These are phyloP conservation scores for Crotalaria pallida DNA, from an alignment of 306 rosid genomes.

Conservation along the genomic window DNA sequence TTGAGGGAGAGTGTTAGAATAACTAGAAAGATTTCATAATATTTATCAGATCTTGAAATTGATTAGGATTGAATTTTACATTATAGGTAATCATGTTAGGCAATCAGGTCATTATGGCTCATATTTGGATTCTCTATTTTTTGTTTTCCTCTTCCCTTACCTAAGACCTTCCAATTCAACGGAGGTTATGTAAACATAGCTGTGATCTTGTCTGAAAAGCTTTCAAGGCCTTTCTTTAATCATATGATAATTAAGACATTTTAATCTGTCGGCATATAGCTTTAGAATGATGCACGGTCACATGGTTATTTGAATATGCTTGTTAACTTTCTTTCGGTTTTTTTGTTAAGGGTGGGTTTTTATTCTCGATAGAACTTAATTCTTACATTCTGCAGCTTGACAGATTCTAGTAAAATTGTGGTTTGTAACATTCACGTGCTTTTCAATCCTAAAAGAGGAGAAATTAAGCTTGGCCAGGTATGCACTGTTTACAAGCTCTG, in stretches of 20 bases:
- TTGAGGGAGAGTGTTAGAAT: too few species aligned
- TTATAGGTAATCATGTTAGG: too few species aligned
- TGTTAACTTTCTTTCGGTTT: background rate
- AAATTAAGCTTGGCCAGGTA: slow-evolving; percentile 97
- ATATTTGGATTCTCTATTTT: too few species aligned
- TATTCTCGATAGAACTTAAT: slow-evolving; percentile 16
- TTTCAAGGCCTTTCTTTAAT: background rate
- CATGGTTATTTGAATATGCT: background rate
- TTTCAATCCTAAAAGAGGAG: slow-evolving; percentile 89
- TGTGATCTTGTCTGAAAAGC: background rate
- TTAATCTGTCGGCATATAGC: background rate
- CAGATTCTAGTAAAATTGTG: slow-evolving; percentile 57
- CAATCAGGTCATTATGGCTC: too few species aligned
- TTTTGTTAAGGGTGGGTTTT: background rate
- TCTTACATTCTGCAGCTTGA: slow-evolving; percentile 45
- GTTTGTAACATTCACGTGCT: slow-evolving; percentile 88
- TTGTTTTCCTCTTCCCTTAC: too few species aligned
- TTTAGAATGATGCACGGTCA: background rate
- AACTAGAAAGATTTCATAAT: too few species aligned
- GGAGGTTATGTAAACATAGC: background rate
- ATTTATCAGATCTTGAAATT: too few species aligned
- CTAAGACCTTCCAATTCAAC: too few species aligned
- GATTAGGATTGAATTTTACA: too few species aligned
- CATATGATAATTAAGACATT: background rate
- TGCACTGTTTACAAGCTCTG: slow-evolving; percentile 5